Percentiles rank a stretch among this genome's conserved stretches.
Evolutionary conservation across 805 yeast genomes (phyloP).

Genomic region (Millerozyma acaciae): DNA sequence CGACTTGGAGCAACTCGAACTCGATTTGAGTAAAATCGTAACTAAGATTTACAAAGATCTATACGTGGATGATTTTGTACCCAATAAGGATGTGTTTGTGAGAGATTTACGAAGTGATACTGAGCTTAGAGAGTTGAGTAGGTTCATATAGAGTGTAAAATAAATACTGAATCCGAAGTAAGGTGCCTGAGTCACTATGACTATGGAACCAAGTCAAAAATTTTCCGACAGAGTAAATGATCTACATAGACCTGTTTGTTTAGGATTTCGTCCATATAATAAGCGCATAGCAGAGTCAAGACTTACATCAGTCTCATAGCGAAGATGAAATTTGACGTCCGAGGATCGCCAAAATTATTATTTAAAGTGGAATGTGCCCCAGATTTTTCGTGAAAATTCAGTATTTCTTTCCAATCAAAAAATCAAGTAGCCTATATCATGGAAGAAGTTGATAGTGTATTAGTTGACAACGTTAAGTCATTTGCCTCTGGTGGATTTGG

Average conservation of each 20-base stretch:
- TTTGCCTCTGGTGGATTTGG: slow-evolving; percentile 94
- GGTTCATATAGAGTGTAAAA: too few relatives aligned
- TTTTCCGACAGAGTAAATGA: too few relatives aligned
- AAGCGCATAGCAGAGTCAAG: too few relatives aligned
- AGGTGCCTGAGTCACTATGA: too few relatives aligned
- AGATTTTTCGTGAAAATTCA: slow-evolving; percentile 4
- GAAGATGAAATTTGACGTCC: too few relatives aligned
- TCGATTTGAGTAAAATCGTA: slow-evolving; percentile 32
- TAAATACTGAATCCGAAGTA: too few relatives aligned
- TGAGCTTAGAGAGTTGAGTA: slow-evolving; percentile 42
- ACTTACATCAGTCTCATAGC: too few relatives aligned
- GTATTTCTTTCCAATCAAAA: not conserved
- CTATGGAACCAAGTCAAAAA: too few relatives aligned
- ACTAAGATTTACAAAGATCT: slow-evolving; percentile 35
- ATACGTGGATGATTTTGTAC: slow-evolving; percentile 42
- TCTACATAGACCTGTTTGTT: too few relatives aligned
- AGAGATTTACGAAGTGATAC: slow-evolving; percentile 53
- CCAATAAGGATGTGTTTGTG: slow-evolving; percentile 38
- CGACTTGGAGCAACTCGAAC: slow-evolving; percentile 25
- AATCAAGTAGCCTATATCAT: slow-evolving; percentile 13
- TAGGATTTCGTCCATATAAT: too few relatives aligned
- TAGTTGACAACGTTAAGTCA: slow-evolving; percentile 79
- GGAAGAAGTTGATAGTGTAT: slow-evolving; percentile 45
- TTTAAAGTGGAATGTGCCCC: slow-evolving; percentile 4
- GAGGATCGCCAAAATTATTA: slow-evolving; percentile 1